phyloP scores from a whole-genome alignment of 352 stramenopile species.

The Lagenidium giganteum region DNA sequence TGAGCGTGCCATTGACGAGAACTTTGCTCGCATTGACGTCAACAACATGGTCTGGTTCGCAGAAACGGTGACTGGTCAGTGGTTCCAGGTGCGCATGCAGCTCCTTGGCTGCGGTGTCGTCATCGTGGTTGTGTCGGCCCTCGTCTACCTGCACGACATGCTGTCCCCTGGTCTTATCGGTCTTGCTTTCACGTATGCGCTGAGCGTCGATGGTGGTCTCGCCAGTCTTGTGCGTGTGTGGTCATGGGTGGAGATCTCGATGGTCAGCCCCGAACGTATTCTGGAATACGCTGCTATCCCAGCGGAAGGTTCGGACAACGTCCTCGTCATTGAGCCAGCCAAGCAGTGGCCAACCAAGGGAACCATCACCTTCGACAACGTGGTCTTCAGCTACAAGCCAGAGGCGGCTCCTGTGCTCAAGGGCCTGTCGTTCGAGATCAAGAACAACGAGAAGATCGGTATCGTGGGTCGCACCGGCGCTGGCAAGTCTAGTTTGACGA shows the following conservation, averaged over 20 bases:
- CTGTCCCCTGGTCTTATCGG: constrained; percentile 63
- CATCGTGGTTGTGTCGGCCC: constrained; percentile 23
- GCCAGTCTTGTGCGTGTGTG: constrained; percentile 40
- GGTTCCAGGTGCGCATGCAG: constrained; percentile 42
- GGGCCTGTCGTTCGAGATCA: constrained; percentile 38
- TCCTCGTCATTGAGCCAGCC: constrained; percentile 17
- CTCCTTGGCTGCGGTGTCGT: constrained; percentile 34
- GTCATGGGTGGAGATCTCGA: constrained; percentile 24
- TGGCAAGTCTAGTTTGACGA: neutral
- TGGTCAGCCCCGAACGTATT: constrained; percentile 43
- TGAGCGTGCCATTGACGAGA: constrained; percentile 13
- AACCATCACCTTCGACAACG: constrained; percentile 72
- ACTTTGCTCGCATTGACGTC: constrained; percentile 20
- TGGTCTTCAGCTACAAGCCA: constrained; percentile 71
- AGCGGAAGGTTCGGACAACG: constrained; percentile 11
- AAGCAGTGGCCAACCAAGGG: constrained; percentile 67
- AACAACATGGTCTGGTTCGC: constrained; percentile 23
- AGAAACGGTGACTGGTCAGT: constrained; percentile 22
- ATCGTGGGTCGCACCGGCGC: constrained; percentile 47
- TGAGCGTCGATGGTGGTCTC: constrained; percentile 78
- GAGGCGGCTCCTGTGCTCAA: constrained; percentile 29
- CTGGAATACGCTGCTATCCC: constrained; percentile 33
- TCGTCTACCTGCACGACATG: constrained; percentile 24
- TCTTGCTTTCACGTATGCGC: constrained; percentile 83
- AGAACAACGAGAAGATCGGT: constrained; percentile 36